Evolutionary conservation across 306 rosid species (phyloP), one percentile per base, ranked within the genome.

Genomic region (Prunus campanulata): DNA sequence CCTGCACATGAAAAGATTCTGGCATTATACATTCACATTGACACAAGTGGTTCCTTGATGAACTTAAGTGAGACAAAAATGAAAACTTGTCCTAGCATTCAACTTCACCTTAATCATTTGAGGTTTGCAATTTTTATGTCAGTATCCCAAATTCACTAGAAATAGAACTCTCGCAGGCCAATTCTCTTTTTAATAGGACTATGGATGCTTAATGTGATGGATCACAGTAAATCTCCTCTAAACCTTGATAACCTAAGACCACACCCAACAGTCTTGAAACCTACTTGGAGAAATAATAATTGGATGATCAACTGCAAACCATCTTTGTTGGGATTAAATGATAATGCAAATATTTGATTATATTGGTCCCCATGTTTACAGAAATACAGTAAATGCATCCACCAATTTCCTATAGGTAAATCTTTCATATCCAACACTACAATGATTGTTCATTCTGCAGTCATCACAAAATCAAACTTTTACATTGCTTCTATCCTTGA

Each of bases 1-100:
- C 96, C 96, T 90, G 87, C 72, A 71, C 64, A 68, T 42, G 54
- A 61, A 79, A 56, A 81, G 62, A 72, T 16, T 30, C 15, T 55
- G 56, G 44, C 60, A 20, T 42, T 35, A 7, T 65, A 54, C 44
- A 66, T 61, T 42, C 24, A 1, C 11, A 14, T 7, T 22, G 65
- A 59, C 16, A 48, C 11, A 48, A 51, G 25, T 24, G 70, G 54
- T 35, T 35, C 20, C 19, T 35, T 25, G 11, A 25, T 19, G 55
- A 66, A 42, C 64, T 20, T 20, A 18, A 79, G 56, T 70, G 13
- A n/a, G 60, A 52, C 39, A 51, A 66, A 24, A 61, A 30, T 13
- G 24, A n/a, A 44, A 44, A 68, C 25, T 63, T 46, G 62, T 52
- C 62, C 72, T 27, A 20, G 72, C 19, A 73, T n/a, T 65, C 12